Evolutionary conservation across 108 stramenopile genomes (phyloP).

Genomic region (Cylindrotheca closterium): DNA sequence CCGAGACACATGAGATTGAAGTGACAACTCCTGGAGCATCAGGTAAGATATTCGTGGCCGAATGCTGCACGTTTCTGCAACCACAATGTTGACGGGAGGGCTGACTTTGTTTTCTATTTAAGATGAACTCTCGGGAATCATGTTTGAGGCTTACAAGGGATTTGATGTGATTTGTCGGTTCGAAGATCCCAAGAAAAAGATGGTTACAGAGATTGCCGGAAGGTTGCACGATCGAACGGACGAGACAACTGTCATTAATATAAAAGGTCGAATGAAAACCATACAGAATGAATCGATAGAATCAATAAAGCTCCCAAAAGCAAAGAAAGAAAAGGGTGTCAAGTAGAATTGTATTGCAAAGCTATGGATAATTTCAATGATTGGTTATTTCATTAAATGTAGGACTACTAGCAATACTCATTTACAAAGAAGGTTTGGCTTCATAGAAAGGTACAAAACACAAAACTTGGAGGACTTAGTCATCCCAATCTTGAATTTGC

Average conservation of each 20-base stretch:
- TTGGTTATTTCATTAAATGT: neutral
- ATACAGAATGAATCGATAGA: constrained; percentile 58
- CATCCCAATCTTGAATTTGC: constrained; percentile 6
- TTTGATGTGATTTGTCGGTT: constrained; percentile 72
- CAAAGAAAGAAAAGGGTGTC: constrained; percentile 73
- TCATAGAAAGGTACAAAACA: too few species aligned
- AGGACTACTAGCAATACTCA: too few species aligned
- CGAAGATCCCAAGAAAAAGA: constrained; percentile 48
- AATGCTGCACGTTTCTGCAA: too few species aligned
- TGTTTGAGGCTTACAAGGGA: constrained; percentile 75
- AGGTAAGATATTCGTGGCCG: neutral
- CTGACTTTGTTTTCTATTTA: too few species aligned
- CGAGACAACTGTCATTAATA: constrained; percentile 58
- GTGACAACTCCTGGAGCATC: constrained; percentile 72
- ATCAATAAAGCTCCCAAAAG: constrained; percentile 61
- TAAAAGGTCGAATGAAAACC: constrained; percentile 74
- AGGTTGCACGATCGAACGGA: constrained; percentile 56
- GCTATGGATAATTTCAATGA: too few species aligned
- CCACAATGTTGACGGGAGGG: too few species aligned
- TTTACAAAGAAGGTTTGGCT: too few species aligned
- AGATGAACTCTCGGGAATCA: constrained; percentile 43
- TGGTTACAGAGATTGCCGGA: constrained; percentile 56
- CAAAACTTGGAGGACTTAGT: neutral
- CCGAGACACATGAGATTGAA: constrained; percentile 64
- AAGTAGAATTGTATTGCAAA: too few species aligned